phyloP scores from a whole-genome alignment of 2,329 filamentous ascomycete species.

The Aspergillus carbonarius region DNA sequence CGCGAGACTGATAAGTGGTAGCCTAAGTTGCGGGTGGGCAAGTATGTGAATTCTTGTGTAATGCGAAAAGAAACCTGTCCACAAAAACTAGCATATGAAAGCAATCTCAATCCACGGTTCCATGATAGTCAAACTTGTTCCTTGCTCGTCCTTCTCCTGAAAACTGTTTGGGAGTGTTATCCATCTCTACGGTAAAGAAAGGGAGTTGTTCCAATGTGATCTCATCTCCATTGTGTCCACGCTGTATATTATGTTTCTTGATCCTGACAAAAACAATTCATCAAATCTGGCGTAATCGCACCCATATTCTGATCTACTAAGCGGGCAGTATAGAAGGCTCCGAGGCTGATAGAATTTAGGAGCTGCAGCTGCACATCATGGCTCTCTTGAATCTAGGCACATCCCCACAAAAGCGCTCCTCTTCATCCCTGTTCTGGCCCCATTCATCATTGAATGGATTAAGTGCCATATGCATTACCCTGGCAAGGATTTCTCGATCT shows the following conservation, averaged over 20 bases:
- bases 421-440: constrained; percentile 66
- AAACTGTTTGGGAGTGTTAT: neutral
- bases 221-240: too few relatives aligned
- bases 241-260: too few relatives aligned
- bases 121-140: neutral
- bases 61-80: constrained; percentile 17
- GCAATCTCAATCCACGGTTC: constrained; percentile 1
- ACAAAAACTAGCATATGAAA: constrained; percentile 1
- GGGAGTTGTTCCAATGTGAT: too few relatives aligned
- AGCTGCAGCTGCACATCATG: constrained; percentile 95
- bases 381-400: constrained; percentile 74
- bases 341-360: constrained; percentile 47
- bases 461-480: constrained; percentile 78
- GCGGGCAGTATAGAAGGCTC: neutral
- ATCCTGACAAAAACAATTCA: neutral
- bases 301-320: neutral
- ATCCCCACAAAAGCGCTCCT: constrained; percentile 80
- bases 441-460: constrained; percentile 76
- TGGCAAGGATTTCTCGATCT: constrained; percentile 74
- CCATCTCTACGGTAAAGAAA: neutral
- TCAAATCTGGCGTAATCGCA: neutral
- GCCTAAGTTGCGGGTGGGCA: constrained; percentile 28
- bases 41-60: constrained; percentile 23
- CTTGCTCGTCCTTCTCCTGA: neutral
- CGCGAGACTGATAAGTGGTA: constrained; percentile 21